Evolutionary conservation across 768 basidiomycete species (phyloP).

Genomic region (Boletus huronensis): DNA sequence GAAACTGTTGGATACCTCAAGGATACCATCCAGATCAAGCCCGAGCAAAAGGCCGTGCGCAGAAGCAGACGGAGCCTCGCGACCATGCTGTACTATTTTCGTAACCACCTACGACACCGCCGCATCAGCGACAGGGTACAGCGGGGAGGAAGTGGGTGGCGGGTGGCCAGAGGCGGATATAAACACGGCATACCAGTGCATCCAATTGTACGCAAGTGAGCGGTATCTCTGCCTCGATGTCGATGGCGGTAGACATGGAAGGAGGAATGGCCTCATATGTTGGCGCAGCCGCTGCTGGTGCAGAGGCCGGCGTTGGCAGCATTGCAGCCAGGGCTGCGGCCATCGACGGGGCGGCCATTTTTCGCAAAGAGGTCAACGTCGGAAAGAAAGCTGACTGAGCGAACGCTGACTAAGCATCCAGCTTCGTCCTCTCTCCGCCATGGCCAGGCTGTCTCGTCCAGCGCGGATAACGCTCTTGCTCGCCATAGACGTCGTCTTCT

Average conservation of each 20-base stretch:
- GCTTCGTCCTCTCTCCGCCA: neutral
- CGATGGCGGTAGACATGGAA: conserved; percentile 89
- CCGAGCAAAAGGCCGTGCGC: conserved; percentile 86
- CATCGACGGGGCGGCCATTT: conserved; percentile 76
- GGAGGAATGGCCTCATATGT: conserved; percentile 86
- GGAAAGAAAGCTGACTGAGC: neutral
- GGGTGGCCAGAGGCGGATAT: neutral
- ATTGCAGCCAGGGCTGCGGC: conserved; percentile 89
- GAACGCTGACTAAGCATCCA: conserved; percentile 22
- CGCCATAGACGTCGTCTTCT: conserved; percentile 81
- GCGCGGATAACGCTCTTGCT: conserved; percentile 73
- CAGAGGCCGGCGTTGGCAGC: conserved; percentile 57
- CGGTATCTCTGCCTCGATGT: conserved; percentile 88
- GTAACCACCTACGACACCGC: conserved; percentile 65
- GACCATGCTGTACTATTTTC: conserved; percentile 91
- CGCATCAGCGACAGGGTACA: conserved; percentile 14
- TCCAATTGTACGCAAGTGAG: conserved; percentile 79
- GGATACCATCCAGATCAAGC: conserved; percentile 84
- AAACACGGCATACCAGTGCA: conserved; percentile 61
- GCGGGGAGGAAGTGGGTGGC: neutral
- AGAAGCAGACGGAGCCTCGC: conserved; percentile 68
- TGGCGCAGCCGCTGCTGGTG: conserved; percentile 59
- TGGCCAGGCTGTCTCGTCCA: conserved; percentile 54
- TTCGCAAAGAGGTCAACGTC: neutral
- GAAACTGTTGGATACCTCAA: conserved; percentile 91